Base-by-base conservation (phyloP, 768 basidiomycete species). In the Scleroderma citrinum region DNA sequence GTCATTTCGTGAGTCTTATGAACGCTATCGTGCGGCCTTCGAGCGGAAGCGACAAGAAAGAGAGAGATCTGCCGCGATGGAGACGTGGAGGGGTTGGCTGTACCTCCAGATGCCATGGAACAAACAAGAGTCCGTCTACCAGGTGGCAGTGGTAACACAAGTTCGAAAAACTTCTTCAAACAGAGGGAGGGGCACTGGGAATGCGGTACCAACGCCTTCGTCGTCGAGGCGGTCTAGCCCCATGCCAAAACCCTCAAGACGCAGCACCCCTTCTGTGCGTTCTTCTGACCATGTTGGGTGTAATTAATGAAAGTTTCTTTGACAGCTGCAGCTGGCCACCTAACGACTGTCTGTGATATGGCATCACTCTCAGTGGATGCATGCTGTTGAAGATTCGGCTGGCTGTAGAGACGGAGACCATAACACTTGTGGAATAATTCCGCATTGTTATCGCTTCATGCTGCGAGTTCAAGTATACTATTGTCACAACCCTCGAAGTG, bases 1-100 rank as follows among this genome's bases (percentile, higher is more conserved):
- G 45, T 60, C 66, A 17, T 98, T 98, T 66, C 75, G 88, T 20
- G 96, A 98, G 48, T 78, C 85, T 0, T 99, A 99, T 69, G 94
- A 97, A 65, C 80, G 91, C 14, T 92, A 97, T 67, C 80, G 95
- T 19, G 73, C 82, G 8, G 83, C 83, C 26, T 98, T 96, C 66
- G 95, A 97, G 69, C 71, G 83, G 44, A 74, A 77, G 55, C 69
- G 91, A 21, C 83, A 82, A 53, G 86, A 86, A 58, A 76, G 77
- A 47, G 78, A 79, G 54, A 72, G 76, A 23, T 56, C 56, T n/a
- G 67, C 57, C 21, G 59, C 59, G 46, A 54, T 53, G 54, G 58
- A 61, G 37, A 63, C 65, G 7, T 67, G 65, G 65, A 41, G 39
- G 35, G 66, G 67, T 34, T 65, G 62, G 60, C 36, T 68, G 40